phyloP scores from a whole-genome alignment of 208 protist genomes.

The Porcisia deanei region DNA sequence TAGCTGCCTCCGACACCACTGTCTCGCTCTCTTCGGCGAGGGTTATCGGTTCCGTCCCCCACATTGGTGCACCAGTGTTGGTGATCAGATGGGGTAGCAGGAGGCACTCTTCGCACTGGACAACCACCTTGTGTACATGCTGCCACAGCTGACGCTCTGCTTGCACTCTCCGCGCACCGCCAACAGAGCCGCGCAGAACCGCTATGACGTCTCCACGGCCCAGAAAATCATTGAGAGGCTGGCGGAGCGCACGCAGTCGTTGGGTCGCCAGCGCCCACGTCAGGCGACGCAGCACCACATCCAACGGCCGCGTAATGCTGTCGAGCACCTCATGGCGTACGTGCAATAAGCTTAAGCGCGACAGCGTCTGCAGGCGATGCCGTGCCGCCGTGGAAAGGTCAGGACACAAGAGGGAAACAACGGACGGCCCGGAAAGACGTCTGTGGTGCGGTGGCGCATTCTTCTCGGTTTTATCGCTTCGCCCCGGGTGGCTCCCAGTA shows the following conservation, averaged over 20 bases:
- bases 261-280: slow-evolving; percentile 20
- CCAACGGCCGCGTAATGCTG: slow-evolving; percentile 19
- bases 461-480: background rate
- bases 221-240: slow-evolving; percentile 27
- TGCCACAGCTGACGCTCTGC: slow-evolving; percentile 1
- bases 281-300: slow-evolving; percentile 26
- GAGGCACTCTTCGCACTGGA: slow-evolving; percentile 23
- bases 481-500: background rate
- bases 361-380: slow-evolving; percentile 20
- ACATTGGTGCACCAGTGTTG: background rate
- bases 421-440: background rate
- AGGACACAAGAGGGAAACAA: slow-evolving; percentile 17
- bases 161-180: background rate
- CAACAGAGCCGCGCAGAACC: background rate
- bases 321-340: slow-evolving; percentile 20
- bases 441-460: background rate
- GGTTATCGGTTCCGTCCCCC: background rate
- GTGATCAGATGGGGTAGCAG: slow-evolving; percentile 31
- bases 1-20: background rate
- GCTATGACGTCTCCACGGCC: background rate
- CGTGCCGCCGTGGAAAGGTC: slow-evolving; percentile 9
- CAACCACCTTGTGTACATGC: slow-evolving; percentile 5
- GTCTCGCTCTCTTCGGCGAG: background rate
- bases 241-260: slow-evolving; percentile 19
- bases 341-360: slow-evolving; percentile 9